Evolutionary conservation across 176 grass and related monocot genomes (phyloP), one percentile per base, ranked within the genome.

Genomic region (Aegilops umbellulata): DNA sequence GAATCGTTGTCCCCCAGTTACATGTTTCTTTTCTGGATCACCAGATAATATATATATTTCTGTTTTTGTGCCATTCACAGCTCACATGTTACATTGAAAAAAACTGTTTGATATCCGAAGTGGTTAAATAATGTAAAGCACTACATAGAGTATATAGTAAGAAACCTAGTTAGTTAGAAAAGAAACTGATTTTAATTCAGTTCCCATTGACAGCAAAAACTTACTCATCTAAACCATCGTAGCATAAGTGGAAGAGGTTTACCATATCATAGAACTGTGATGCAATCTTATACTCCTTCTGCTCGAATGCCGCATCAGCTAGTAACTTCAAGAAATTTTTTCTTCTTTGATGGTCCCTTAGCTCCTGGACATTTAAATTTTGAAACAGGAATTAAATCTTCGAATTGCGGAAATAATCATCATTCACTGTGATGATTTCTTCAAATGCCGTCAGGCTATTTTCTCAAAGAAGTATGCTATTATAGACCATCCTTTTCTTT

Each of bases 241-340:
- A 72, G 26, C 19, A 72, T 72, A 23, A 16, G 38, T 19, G 66
- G 35, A 80, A 73, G 74, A 80, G 38, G 25, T 44, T 86, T 74
- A 86, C 85, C 77, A 26, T 9, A 30, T 60, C 41, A 80, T 86
- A 86, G 4, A 1, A 0, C 24, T 49, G 23, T 5, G 27, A 80
- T 51, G 85, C 85, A 8, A 34, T 5, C 3, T 35, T 30, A 72
- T 86, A 86, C 0, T 86, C 85, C 27, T 86, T 80, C 7, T 44
- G 67, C 67, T 22, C 73, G 55, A 86, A 86, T 34, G 55, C 26
- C 9, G 1, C 32, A 49, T 14, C 57, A 64, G 85, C 77, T 17
- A 36, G 25, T 64, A 57, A 64, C 15, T 80, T 86, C 3, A 86
- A 7, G 1, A 80, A 20, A 14, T 2, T 22, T 49, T 36, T 80